Percentiles rank a stretch among this genome's conserved stretches.
Conservation (phyloP, 148 eudicot species). For the Cornus suecica region DNA sequence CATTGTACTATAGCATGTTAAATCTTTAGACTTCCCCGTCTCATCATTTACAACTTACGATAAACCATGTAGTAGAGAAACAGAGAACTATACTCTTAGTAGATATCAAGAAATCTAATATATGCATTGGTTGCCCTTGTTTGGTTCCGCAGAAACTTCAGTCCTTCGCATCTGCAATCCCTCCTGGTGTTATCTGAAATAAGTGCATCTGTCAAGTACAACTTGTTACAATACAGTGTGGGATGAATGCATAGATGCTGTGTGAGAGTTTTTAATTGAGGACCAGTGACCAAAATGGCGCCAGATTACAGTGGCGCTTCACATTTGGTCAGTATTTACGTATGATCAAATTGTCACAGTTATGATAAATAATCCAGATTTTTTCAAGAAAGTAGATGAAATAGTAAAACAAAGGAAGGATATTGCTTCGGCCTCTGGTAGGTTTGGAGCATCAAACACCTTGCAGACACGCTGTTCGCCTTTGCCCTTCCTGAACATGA, state of each 20-base stretch:
- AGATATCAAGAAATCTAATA: neutral
- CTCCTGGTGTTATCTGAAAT: slow-evolving; percentile 96
- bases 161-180: slow-evolving; percentile 97
- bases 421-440: slow-evolving; percentile 97
- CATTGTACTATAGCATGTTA: neutral
- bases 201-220: slow-evolving; percentile 62
- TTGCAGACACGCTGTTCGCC: slow-evolving; percentile 96
- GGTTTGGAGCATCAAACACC: slow-evolving; percentile 97
- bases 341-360: neutral
- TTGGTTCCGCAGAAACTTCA: slow-evolving; percentile 25
- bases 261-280: neutral
- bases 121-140: neutral
- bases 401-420: slow-evolving; percentile 39
- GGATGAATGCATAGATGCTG: neutral
- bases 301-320: neutral
- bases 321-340: neutral
- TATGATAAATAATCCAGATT: neutral
- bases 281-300: neutral
- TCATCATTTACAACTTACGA: neutral
- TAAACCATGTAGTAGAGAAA: neutral
- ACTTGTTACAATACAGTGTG: slow-evolving; percentile 1
- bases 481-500: slow-evolving; percentile 98
- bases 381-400: neutral
- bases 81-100: neutral
- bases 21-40: neutral